These are phyloP conservation scores for Ustanciosporium gigantosporum DNA, from an alignment of 1,284 basidiomycete species.

Conservation along the genomic window DNA sequence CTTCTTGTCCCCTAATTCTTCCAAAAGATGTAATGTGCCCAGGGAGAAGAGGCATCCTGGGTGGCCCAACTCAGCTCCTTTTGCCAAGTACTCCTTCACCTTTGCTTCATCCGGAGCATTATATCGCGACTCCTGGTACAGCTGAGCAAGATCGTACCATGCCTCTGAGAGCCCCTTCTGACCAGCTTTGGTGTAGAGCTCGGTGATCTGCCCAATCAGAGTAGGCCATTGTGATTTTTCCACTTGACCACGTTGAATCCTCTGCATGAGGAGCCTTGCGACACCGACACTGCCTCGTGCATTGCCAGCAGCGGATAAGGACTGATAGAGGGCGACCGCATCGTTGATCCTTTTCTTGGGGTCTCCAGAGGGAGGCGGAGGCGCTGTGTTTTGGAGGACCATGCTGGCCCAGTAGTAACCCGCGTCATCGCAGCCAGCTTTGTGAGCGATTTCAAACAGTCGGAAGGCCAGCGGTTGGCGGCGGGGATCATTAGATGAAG, in stretches of 20 bases:
- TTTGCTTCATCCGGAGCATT: constrained; percentile 23
- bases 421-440: constrained; percentile 38
- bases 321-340: constrained; percentile 34
- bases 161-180: constrained; percentile 46
- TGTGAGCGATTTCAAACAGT: constrained; percentile 29
- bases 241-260: constrained; percentile 13
- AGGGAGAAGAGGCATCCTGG: constrained; percentile 25
- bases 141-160: constrained; percentile 46
- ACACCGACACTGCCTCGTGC: constrained; percentile 40
- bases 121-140: constrained; percentile 31
- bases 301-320: constrained; percentile 41
- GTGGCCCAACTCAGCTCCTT: constrained; percentile 39
- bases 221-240: constrained; percentile 16
- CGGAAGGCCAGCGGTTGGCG: constrained; percentile 35
- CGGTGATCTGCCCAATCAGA: constrained; percentile 21
- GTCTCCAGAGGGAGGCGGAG: constrained; percentile 16
- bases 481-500: constrained; percentile 26
- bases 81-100: constrained; percentile 21
- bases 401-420: constrained; percentile 52
- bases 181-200: constrained; percentile 43
- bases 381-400: constrained; percentile 41
- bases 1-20: constrained; percentile 10
- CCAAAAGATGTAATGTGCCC: constrained; percentile 17
- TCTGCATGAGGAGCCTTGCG: constrained; percentile 37
- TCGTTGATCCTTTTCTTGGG: constrained; percentile 13